Evolutionary conservation across 148 eudicot species (phyloP).

Genomic region (Mesembryanthemum crystallinum): DNA sequence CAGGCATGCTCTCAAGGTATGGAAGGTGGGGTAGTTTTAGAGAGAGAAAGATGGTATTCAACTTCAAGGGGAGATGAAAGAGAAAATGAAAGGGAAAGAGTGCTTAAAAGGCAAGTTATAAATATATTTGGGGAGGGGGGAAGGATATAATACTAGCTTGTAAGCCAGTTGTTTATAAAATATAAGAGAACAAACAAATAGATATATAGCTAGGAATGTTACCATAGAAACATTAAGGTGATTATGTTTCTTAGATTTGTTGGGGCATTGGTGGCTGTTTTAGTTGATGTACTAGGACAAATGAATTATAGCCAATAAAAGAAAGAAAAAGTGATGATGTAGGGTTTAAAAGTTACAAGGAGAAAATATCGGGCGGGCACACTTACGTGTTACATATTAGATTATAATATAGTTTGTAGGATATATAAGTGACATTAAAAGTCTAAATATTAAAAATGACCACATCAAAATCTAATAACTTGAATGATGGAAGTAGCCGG

Average conservation of each 20-base stretch:
- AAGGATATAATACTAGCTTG: not conserved
- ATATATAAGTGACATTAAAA: too few relatives aligned
- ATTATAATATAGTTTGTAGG: too few relatives aligned
- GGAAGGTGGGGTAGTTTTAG: slow-evolving; percentile 27
- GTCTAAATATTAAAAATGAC: too few relatives aligned
- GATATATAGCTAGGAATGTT: not conserved
- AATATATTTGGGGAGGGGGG: not conserved
- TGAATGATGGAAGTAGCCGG: not conserved
- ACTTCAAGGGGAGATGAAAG: slow-evolving; percentile 9
- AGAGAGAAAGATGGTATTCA: slow-evolving; percentile 25
- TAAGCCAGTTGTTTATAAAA: slow-evolving; percentile 17
- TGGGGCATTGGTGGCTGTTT: slow-evolving; percentile 31
- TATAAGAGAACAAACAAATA: not conserved
- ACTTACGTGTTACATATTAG: too few relatives aligned
- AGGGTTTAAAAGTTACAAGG: not conserved
- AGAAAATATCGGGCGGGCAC: too few relatives aligned
- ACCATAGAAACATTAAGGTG: slow-evolving; percentile 4
- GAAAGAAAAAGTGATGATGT: too few relatives aligned
- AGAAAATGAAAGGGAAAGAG: slow-evolving; percentile 25
- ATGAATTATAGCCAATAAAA: not conserved
- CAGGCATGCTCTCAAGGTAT: slow-evolving; percentile 63
- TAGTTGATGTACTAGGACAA: slow-evolving; percentile 32
- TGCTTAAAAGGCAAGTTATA: slow-evolving; percentile 39
- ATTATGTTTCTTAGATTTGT: slow-evolving; percentile 12
- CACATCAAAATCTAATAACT: not conserved